A percentile compares a stretch with the other conserved stretches of the same genome.
phyloP scores from a whole-genome alignment of 139 green algal genomes.

The Zygnema circumcarinatum region DNA sequence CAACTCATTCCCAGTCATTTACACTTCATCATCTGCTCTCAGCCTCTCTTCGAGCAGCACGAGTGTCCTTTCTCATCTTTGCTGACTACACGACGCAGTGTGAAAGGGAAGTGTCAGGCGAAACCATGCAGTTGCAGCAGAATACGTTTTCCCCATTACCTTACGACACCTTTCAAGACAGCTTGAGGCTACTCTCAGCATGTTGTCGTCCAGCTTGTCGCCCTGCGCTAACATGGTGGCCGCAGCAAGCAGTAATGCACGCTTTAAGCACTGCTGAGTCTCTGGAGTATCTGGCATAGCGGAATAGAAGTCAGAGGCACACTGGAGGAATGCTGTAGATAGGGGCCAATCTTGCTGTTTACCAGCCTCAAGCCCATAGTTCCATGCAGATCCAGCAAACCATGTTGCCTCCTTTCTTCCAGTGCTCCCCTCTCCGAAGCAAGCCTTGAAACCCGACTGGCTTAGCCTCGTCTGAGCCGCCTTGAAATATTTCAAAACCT shows the following conservation, averaged over 20 bases:
- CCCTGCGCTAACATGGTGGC: not conserved
- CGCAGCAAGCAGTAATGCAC: conserved; percentile 29
- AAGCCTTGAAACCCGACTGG: conserved; percentile 7
- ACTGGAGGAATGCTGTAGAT: conserved; percentile 10
- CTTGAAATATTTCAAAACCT: conserved; percentile 30
- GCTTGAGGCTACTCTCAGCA: conserved; percentile 10
- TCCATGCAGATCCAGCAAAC: conserved; percentile 47
- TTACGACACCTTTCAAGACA: conserved; percentile 33
- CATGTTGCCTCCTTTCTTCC: conserved; percentile 35
- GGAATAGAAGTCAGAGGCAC: conserved; percentile 15
- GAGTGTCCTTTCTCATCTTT: too few species aligned
- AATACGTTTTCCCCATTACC: too few species aligned
- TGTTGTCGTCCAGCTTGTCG: not conserved
- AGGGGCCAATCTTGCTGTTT: conserved; percentile 8
- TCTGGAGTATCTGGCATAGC: conserved; percentile 28
- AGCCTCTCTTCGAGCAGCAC: too few species aligned
- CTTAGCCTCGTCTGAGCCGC: not conserved
- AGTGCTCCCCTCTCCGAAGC: conserved; percentile 15
- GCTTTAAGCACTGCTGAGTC: conserved; percentile 9
- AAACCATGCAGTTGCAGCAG: too few species aligned
- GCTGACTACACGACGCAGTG: too few species aligned
- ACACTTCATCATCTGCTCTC: too few species aligned
- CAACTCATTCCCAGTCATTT: too few species aligned
- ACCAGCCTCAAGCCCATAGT: conserved; percentile 49
- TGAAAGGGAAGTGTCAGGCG: too few species aligned